These are phyloP conservation scores for Astrothelium macrocarpum DNA, from an alignment of 495 filamentous ascomycete species.

Conservation along the genomic window DNA sequence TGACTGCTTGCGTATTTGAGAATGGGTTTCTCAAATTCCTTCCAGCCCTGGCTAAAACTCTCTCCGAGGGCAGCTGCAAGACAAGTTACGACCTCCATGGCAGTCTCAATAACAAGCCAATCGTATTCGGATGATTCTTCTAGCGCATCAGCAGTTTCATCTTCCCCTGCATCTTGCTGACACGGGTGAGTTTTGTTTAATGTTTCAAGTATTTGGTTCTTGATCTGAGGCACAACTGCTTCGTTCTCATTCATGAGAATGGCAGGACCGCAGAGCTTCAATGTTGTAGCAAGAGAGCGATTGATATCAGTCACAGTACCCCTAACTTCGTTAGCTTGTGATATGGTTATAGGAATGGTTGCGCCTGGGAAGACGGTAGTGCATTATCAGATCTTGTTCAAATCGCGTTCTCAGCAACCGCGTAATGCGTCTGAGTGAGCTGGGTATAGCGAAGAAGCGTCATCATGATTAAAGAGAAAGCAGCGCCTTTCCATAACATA, in stretches of 20 bases:
- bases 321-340: constrained; percentile 38
- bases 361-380: neutral
- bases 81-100: constrained; percentile 77
- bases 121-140: constrained; percentile 92
- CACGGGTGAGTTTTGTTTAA: constrained; percentile 85
- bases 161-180: constrained; percentile 65
- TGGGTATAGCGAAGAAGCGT: constrained; percentile 88
- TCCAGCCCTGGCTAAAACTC: constrained; percentile 80
- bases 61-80: constrained; percentile 72
- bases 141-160: constrained; percentile 57
- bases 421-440: constrained; percentile 94
- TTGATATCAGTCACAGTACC: constrained; percentile 91
- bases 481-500: constrained; percentile 35
- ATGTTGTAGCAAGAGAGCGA: constrained; percentile 81
- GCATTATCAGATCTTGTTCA: neutral
- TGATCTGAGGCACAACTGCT: constrained; percentile 44
- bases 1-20: constrained; percentile 77
- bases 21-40: constrained; percentile 82
- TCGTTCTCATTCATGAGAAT: constrained; percentile 42
- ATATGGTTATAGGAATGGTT: constrained; percentile 25
- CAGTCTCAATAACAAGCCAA: constrained; percentile 92
- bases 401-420: constrained; percentile 41
- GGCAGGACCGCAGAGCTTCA: constrained; percentile 84
- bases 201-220: constrained; percentile 57
- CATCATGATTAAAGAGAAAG: constrained; percentile 62